phyloP scores from a whole-genome alignment of 2,329 filamentous ascomycete species.

The Apiospora sp. region DNA sequence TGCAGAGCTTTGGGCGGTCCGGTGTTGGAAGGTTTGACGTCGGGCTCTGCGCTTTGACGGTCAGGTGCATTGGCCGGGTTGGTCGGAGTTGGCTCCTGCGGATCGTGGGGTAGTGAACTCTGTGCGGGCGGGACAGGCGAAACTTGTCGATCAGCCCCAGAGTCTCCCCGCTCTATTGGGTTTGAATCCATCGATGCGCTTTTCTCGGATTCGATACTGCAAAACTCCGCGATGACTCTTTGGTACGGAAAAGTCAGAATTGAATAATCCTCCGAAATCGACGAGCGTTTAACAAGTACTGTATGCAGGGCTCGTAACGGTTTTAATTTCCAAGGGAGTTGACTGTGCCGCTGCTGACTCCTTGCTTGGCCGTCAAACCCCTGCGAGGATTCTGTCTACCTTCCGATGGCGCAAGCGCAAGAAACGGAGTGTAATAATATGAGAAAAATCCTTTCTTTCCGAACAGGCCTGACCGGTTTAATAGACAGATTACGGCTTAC shows the following conservation, averaged over 20 bases:
- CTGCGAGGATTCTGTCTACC: too few relatives aligned
- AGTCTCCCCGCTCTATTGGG: neutral
- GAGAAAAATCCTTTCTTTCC: too few relatives aligned
- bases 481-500: too few relatives aligned
- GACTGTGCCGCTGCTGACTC: too few relatives aligned
- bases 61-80: neutral
- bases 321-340: neutral
- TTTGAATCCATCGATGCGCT: neutral
- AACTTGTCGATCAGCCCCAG: neutral
- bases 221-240: neutral
- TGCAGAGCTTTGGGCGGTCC: neutral
- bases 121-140: neutral
- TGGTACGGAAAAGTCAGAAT: neutral
- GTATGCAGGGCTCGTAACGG: too few relatives aligned
- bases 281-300: neutral
- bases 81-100: slow-evolving; percentile 7
- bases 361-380: too few relatives aligned
- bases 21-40: too few relatives aligned
- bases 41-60: neutral
- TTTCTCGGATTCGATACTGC: neutral
- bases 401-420: too few relatives aligned
- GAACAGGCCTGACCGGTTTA: too few relatives aligned
- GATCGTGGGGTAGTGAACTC: neutral
- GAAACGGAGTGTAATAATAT: too few relatives aligned
- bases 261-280: neutral